Evolutionary conservation across 225 moss, liverwort and hornwort genomes (phyloP).

Genomic region (Rhytidiadelphus loreus): DNA sequence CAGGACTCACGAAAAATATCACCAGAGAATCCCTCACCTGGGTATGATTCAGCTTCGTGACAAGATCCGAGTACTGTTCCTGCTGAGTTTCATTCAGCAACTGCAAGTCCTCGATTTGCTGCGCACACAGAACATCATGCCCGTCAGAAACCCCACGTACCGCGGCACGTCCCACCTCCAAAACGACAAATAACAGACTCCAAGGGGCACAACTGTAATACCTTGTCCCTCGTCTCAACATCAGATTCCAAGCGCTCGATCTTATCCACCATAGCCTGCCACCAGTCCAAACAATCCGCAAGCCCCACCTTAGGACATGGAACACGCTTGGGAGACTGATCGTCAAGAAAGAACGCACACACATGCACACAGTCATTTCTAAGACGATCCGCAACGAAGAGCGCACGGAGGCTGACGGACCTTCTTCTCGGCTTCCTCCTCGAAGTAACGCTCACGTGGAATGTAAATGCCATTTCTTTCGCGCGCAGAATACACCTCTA

Average conservation of each 20-base stretch:
- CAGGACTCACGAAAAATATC: neutral
- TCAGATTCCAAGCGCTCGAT: slow-evolving; percentile 74
- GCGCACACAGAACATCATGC: neutral
- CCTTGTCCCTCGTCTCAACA: slow-evolving; percentile 75
- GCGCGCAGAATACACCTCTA: slow-evolving; percentile 91
- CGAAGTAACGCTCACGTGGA: slow-evolving; percentile 84
- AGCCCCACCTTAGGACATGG: neutral
- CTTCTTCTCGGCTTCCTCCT: slow-evolving; percentile 97
- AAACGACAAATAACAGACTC: neutral
- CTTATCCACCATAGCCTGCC: slow-evolving; percentile 71
- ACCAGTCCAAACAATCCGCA: neutral
- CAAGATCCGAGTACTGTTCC: slow-evolving; percentile 47
- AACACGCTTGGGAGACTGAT: neutral
- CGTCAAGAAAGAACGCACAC: neutral
- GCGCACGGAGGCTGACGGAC: neutral
- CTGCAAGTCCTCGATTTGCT: slow-evolving; percentile 75
- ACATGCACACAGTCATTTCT: neutral
- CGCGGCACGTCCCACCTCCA: neutral
- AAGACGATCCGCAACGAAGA: neutral
- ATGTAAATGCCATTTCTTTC: slow-evolving; percentile 96
- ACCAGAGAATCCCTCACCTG: slow-evolving; percentile 22
- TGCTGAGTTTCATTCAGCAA: slow-evolving; percentile 50
- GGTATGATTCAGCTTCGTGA: slow-evolving; percentile 43
- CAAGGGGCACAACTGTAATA: neutral
- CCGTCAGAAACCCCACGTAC: neutral